Evolutionary conservation across 805 yeast species (phyloP).

Genomic region (Vanderwaltozyma yarrowii): DNA sequence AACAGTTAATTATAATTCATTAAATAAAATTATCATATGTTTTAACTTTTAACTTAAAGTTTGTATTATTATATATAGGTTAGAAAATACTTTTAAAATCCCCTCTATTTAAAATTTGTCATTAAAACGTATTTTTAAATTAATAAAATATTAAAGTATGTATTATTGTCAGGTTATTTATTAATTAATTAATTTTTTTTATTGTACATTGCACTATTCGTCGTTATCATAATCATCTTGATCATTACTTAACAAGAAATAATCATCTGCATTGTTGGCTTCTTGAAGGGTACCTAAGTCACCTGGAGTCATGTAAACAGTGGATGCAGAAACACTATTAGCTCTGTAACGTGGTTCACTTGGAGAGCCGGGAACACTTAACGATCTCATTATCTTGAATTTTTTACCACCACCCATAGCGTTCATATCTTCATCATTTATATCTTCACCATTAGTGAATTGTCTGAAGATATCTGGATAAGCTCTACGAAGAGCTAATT

Average conservation of each 20-base stretch:
- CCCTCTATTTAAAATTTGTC: too few relatives aligned
- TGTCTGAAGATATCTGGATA: constrained; percentile 72
- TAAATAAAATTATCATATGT: too few relatives aligned
- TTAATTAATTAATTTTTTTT: background rate
- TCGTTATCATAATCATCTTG: constrained; percentile 32
- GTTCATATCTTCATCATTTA: constrained; percentile 23
- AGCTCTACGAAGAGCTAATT: constrained; percentile 83
- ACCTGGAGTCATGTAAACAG: constrained; percentile 90
- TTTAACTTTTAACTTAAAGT: too few relatives aligned
- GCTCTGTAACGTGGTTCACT: constrained; percentile 35
- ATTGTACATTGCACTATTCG: constrained; percentile 13
- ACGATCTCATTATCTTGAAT: constrained; percentile 76
- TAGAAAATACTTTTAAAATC: too few relatives aligned
- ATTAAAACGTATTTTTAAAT: too few relatives aligned
- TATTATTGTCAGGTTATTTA: too few relatives aligned
- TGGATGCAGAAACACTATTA: constrained; percentile 12
- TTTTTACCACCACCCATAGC: constrained; percentile 31
- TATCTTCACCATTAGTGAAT: constrained; percentile 22
- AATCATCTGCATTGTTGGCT: constrained; percentile 72
- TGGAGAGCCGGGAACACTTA: constrained; percentile 97
- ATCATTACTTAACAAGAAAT: constrained; percentile 36
- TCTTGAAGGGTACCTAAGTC: constrained; percentile 96
- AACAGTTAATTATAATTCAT: too few relatives aligned
- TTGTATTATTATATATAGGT: too few relatives aligned
- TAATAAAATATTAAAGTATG: too few relatives aligned